Percentiles rank a stretch among this genome's conserved stretches.
phyloP scores from a whole-genome alignment of 495 filamentous ascomycete genomes.

The Saxophila tyrrhenica region DNA sequence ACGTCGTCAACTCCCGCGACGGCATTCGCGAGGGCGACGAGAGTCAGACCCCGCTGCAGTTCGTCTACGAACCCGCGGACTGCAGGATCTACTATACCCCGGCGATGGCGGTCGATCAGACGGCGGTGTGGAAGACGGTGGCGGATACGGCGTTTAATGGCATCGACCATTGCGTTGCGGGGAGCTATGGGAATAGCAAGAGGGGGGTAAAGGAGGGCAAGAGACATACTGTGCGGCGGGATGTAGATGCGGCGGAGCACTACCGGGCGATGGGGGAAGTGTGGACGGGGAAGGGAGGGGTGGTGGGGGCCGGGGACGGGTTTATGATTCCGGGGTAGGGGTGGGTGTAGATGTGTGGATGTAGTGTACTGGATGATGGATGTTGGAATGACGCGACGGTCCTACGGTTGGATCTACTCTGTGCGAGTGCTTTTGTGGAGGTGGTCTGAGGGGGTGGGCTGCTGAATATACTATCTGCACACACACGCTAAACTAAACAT shows the following conservation, averaged over 20 bases:
- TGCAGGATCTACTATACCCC: slow-evolving; percentile 28
- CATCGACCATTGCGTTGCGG: neutral
- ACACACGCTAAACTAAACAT: too few species aligned
- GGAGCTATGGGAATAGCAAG: neutral
- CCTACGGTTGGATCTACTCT: too few species aligned
- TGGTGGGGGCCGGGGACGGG: neutral
- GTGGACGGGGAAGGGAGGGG: slow-evolving; percentile 4
- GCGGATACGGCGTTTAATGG: slow-evolving; percentile 15
- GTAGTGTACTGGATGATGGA: neutral
- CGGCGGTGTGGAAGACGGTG: slow-evolving; percentile 25
- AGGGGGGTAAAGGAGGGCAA: neutral
- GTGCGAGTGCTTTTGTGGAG: too few species aligned
- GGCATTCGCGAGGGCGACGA: slow-evolving; percentile 22
- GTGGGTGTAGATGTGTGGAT: neutral
- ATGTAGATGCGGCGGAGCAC: neutral
- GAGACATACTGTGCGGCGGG: neutral
- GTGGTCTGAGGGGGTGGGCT: too few species aligned
- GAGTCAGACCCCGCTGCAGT: slow-evolving; percentile 24
- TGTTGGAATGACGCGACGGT: too few species aligned
- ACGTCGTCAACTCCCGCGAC: slow-evolving; percentile 22
- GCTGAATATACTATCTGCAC: too few species aligned
- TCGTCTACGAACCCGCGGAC: slow-evolving; percentile 29
- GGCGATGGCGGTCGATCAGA: slow-evolving; percentile 24
- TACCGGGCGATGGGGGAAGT: neutral
- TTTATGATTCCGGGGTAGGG: slow-evolving; percentile 1